A percentile compares a stretch with the other conserved stretches of the same genome.
Evolutionary conservation across 345 rosid species (phyloP).

Genomic region (Brassica incana): DNA sequence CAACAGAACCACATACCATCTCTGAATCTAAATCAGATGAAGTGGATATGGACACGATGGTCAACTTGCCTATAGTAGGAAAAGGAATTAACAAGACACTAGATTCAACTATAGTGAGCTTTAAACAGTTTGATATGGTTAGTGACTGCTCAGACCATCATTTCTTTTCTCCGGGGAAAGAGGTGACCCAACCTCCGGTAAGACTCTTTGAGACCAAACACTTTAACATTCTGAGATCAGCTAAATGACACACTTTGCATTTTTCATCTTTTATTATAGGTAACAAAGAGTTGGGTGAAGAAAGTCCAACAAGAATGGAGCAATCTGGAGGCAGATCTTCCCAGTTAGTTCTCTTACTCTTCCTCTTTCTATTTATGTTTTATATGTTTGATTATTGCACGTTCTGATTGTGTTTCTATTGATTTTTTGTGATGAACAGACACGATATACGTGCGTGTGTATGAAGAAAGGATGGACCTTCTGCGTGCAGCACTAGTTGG

Average conservation of each 20-base stretch:
- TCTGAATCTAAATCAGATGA: slow-evolving; percentile 44
- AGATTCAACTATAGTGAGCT: slow-evolving; percentile 33
- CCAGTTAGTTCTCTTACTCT: slow-evolving; percentile 53
- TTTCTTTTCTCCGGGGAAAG: slow-evolving; percentile 56
- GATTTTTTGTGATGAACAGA: slow-evolving; percentile 46
- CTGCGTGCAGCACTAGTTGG: slow-evolving; percentile 83
- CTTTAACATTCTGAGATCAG: slow-evolving; percentile 6
- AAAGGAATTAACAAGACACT: slow-evolving; percentile 29
- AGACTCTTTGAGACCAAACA: slow-evolving; percentile 28
- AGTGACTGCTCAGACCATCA: slow-evolving; percentile 76
- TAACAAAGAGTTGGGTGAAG: slow-evolving; percentile 72
- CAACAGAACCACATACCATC: slow-evolving; percentile 38
- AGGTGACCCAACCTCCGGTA: slow-evolving; percentile 60
- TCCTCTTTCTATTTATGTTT: neutral
- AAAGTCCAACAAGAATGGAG: slow-evolving; percentile 94
- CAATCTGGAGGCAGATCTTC: slow-evolving; percentile 67
- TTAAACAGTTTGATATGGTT: slow-evolving; percentile 76
- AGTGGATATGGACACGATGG: slow-evolving; percentile 26
- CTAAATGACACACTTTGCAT: neutral
- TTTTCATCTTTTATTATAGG: slow-evolving; percentile 43
- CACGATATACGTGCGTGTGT: slow-evolving; percentile 74
- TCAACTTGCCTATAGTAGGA: slow-evolving; percentile 36
- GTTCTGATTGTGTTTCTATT: neutral
- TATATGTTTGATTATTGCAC: neutral
- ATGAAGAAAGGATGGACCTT: slow-evolving; percentile 88